These are phyloP conservation scores for Allium cepa DNA, from an alignment of 106 monocot genomes.

Conservation along the genomic window DNA sequence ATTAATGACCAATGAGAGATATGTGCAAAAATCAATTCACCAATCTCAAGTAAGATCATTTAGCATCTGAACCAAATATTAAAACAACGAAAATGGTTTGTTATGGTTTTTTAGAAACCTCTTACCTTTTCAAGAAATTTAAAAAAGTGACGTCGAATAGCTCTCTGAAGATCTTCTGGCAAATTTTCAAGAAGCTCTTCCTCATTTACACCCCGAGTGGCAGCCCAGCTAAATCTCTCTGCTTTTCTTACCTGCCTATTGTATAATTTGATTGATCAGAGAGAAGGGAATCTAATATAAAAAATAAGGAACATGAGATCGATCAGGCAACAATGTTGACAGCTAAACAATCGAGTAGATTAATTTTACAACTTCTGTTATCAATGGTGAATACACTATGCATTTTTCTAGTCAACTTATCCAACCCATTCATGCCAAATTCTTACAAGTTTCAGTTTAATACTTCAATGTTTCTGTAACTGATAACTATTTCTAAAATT, in stretches of 20 bases:
- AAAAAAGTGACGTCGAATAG: slow-evolving; percentile 31
- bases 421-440: too few species aligned
- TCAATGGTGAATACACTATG: background rate
- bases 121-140: slow-evolving; percentile 64
- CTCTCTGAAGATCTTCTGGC: slow-evolving; percentile 71
- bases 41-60: background rate
- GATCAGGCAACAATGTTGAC: background rate
- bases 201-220: slow-evolving; percentile 82
- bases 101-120: background rate
- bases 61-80: background rate
- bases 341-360: background rate
- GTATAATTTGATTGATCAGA: background rate
- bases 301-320: background rate
- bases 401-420: too few species aligned
- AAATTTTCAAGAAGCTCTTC: slow-evolving; percentile 58
- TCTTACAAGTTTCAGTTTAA: background rate
- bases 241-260: slow-evolving; percentile 67
- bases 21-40: too few species aligned
- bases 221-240: slow-evolving; percentile 70
- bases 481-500: background rate
- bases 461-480: background rate
- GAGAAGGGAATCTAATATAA: background rate
- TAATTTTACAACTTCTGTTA: background rate
- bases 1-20: too few species aligned
- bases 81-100: background rate